Conservation (phyloP, 306 rosid species). For the Vachellia collinsii region DNA sequence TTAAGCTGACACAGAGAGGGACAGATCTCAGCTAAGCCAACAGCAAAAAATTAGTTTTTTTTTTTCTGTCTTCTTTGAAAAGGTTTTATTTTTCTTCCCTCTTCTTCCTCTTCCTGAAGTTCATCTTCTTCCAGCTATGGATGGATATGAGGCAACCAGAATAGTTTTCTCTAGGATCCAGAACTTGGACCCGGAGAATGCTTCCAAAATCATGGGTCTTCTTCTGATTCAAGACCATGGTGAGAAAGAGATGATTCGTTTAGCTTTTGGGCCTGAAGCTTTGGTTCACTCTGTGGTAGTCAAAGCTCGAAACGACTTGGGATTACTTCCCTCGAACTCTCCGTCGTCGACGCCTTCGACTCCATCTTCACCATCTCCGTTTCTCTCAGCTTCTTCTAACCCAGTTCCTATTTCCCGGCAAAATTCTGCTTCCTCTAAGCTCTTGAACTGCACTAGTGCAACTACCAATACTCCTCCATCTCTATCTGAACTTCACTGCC, state of each 20-base stretch:
- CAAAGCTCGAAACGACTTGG: slow-evolving; percentile 80
- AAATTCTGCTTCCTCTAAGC: slow-evolving; percentile 60
- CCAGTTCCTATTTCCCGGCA: slow-evolving; percentile 38
- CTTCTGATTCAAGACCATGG: slow-evolving; percentile 95
- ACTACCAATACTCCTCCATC: slow-evolving; percentile 27
- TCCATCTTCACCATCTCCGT: slow-evolving; percentile 74
- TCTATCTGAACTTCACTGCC: slow-evolving; percentile 66
- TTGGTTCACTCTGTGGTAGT: slow-evolving; percentile 77
- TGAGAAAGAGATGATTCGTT: slow-evolving; percentile 94
- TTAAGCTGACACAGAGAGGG: not conserved
- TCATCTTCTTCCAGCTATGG: slow-evolving; percentile 55
- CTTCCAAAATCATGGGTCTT: slow-evolving; percentile 95
- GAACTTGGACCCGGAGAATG: slow-evolving; percentile 93
- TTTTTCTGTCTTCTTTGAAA: not conserved
- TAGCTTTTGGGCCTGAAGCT: slow-evolving; percentile 94
- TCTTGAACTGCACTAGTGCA: slow-evolving; percentile 16
- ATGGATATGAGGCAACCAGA: slow-evolving; percentile 91
- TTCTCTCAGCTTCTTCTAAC: slow-evolving; percentile 35
- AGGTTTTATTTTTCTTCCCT: not conserved
- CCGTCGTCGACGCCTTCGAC: slow-evolving; percentile 69
- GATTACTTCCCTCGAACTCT: slow-evolving; percentile 62
- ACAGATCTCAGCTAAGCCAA: not conserved
- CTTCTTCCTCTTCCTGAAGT: not conserved
- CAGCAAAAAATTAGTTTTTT: not conserved
- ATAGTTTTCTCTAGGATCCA: slow-evolving; percentile 89